These are phyloP conservation scores for Chimonanthus praecox DNA, from an alignment of 164 flowering plant species.

Conservation along the genomic window DNA sequence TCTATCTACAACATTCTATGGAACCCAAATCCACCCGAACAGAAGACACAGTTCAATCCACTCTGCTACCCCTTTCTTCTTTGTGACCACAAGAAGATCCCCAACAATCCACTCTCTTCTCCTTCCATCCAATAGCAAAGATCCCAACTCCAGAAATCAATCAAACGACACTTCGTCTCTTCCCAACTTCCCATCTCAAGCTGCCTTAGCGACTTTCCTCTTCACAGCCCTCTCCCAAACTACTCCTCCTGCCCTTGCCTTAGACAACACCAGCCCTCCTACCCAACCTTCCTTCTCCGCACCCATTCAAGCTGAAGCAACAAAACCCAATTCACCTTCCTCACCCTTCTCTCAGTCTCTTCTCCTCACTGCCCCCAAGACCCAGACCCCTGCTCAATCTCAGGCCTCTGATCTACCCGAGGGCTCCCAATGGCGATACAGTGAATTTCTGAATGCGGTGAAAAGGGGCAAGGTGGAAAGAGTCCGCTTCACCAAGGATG, in stretches of 20 bases:
- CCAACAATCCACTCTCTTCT: slow-evolving; percentile 9
- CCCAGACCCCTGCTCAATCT: slow-evolving; percentile 31
- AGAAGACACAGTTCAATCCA: slow-evolving; percentile 12
- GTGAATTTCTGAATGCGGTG: slow-evolving; percentile 91
- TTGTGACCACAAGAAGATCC: slow-evolving; percentile 52
- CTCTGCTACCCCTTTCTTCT: slow-evolving; percentile 44
- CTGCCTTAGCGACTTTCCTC: slow-evolving; percentile 61
- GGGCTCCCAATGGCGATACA: slow-evolving; percentile 88
- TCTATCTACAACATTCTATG: slow-evolving; percentile 52
- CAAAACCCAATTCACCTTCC: slow-evolving; percentile 29
- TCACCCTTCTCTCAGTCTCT: slow-evolving; percentile 60
- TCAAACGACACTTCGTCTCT: slow-evolving; percentile 9
- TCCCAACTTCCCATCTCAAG: slow-evolving; percentile 30
- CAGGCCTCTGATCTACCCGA: slow-evolving; percentile 75
- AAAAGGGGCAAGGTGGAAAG: slow-evolving; percentile 94
- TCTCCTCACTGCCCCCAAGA: slow-evolving; percentile 64
- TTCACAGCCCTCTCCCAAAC: slow-evolving; percentile 37
- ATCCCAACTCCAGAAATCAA: slow-evolving; percentile 14
- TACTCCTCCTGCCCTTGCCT: slow-evolving; percentile 55
- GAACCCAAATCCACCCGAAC: slow-evolving; percentile 15
- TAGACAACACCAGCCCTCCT: slow-evolving; percentile 13
- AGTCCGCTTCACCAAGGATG: slow-evolving; percentile 91
- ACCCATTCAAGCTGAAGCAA: slow-evolving; percentile 49
- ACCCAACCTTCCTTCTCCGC: slow-evolving; percentile 28
- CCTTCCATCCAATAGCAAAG: slow-evolving; percentile 21